Base-by-base conservation (phyloP, 2,329 filamentous ascomycete species). In the Colletotrichum lentis region DNA sequence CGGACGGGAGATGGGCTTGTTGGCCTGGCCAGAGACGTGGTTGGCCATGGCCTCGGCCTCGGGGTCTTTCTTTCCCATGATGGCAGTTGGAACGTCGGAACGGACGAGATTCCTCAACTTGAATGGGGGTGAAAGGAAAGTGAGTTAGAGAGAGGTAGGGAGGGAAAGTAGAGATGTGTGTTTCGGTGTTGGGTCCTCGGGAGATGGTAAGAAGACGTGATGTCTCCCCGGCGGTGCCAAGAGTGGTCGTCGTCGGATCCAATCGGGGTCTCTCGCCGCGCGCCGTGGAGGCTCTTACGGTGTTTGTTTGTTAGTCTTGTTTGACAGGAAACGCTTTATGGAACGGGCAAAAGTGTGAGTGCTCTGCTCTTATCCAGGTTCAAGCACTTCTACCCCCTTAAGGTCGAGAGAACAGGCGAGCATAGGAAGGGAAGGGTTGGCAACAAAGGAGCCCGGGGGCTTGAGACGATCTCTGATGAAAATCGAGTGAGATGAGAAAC, bases 1-100 rank as follows among this genome's bases (percentile, higher is more conserved):
- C 16, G 89, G 89, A 41, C 81, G 80, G 10, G 86, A 85, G 46
- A 92, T 78, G 43, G 85, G 86, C 63, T 76, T 77, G 71, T 83
- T 83, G 65, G 80, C 77, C 73, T 83, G 80, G 62, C 80, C 81
- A 20, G 80, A 80, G 68, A 80, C 67, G 63, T 79, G 78, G 61
- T 72, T 67, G 55, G 69, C 69, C 62, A 69, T 59, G 43, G 70
- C 69, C 47, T 75, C 72, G 11, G 62, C 62, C 18, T 70, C 69
- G 60, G 68, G 56, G 43, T 69, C 53, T 46, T 56, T 57, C 50
- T 73, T 68, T 24, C 71, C 72, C 76, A 78, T 77, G 55, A 39
- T 72, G 64, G 24, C 41, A 31, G 49, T 20, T 52, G 27, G 18
- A 20, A 2, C 5, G 49, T 52, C n/a, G 18, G 8, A 10, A 35